Percentiles rank a stretch among this genome's conserved stretches.
Conservation (phyloP, 345 rosid genomes). For the Eucalyptus virginea region DNA sequence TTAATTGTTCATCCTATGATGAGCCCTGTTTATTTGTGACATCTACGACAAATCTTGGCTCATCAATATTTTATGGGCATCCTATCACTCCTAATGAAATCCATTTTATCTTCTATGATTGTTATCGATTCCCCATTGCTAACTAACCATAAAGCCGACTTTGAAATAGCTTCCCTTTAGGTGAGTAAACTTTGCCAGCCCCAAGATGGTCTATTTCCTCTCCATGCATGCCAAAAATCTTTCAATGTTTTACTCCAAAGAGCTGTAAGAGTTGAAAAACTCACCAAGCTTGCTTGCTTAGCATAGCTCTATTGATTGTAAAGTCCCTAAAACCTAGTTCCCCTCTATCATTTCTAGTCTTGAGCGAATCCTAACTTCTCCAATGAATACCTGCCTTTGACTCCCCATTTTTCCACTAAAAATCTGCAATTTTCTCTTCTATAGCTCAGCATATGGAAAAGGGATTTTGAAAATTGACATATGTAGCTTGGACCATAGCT, state of each 20-base stretch:
- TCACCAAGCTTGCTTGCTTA: background rate
- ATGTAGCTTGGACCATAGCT: background rate
- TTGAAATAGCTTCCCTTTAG: background rate
- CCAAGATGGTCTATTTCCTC: background rate
- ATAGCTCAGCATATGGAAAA: background rate
- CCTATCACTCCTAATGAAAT: background rate
- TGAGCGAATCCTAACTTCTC: background rate
- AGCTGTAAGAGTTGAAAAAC: background rate
- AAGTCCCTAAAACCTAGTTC: background rate
- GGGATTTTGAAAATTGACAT: background rate
- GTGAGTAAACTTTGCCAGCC: background rate
- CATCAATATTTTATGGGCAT: background rate
- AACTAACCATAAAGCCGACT: background rate
- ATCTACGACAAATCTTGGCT: background rate
- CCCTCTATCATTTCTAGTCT: background rate
- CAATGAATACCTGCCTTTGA: background rate
- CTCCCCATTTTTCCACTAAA: background rate
- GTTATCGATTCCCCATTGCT: background rate
- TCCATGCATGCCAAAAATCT: background rate
- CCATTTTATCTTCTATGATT: background rate
- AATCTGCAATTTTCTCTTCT: background rate
- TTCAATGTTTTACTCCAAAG: background rate
- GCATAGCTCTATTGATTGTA: background rate
- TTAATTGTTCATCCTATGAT: background rate
- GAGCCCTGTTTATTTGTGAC: background rate